Evolutionary conservation across 805 yeast species (phyloP).

Genomic region (Blastobotrys peoriensis): DNA sequence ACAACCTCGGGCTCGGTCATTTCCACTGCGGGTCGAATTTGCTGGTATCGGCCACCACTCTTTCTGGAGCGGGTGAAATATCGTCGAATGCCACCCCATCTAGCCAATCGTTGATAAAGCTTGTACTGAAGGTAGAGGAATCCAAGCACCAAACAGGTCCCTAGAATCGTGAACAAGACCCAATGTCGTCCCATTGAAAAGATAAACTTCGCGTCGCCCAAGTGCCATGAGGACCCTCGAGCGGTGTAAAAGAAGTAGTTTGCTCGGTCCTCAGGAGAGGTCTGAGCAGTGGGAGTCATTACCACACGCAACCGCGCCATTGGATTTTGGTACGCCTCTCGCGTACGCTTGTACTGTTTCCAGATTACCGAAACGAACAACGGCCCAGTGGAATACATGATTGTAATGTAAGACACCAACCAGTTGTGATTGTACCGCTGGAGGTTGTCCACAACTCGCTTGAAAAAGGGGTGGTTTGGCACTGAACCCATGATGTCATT

Average conservation of each 20-base stretch:
- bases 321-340: constrained; percentile 1
- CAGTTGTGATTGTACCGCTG: constrained; percentile 64
- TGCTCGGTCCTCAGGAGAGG: constrained; percentile 48
- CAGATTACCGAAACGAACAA: constrained; percentile 77
- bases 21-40: background rate
- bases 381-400: constrained; percentile 93
- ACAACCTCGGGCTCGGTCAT: background rate
- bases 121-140: constrained; percentile 5
- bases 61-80: background rate
- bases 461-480: constrained; percentile 81
- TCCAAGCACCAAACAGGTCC: constrained; percentile 33
- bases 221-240: constrained; percentile 89
- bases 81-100: background rate
- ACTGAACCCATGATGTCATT: constrained; percentile 91
- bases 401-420: constrained; percentile 82
- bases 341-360: constrained; percentile 79
- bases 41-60: background rate
- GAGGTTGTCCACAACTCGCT: constrained; percentile 59
- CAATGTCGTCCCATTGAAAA: constrained; percentile 71
- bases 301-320: background rate
- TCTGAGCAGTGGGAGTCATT: constrained; percentile 31
- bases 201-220: constrained; percentile 77
- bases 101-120: constrained; percentile 5
- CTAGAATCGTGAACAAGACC: constrained; percentile 61
- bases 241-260: constrained; percentile 55